Evolutionary conservation across 495 filamentous ascomycete genomes (phyloP).

Genomic region (Amniculicola lignicola): DNA sequence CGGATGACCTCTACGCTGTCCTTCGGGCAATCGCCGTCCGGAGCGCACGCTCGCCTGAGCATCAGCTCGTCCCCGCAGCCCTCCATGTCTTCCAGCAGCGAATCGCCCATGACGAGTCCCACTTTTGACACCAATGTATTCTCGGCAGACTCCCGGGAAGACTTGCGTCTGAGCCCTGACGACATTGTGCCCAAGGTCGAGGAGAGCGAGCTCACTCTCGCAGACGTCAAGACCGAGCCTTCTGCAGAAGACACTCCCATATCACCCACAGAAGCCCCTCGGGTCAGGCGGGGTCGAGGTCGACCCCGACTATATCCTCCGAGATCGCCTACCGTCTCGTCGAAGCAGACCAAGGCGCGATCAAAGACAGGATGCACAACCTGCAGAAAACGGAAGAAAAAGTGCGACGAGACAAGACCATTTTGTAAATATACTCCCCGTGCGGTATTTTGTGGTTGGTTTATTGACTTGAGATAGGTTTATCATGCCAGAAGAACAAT

Average conservation of each 20-base stretch:
- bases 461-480: constrained; percentile 49
- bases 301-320: constrained; percentile 82
- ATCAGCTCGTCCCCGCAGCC: constrained; percentile 39
- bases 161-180: constrained; percentile 26
- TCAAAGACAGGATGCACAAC: constrained; percentile 94
- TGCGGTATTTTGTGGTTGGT: constrained; percentile 10
- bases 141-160: constrained; percentile 4
- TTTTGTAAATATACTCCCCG: constrained; percentile 57
- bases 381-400: constrained; percentile 90
- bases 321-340: constrained; percentile 50
- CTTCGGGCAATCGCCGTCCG: constrained; percentile 28
- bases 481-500: constrained; percentile 92
- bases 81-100: constrained; percentile 38
- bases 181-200: constrained; percentile 41
- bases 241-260: constrained; percentile 24
- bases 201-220: constrained; percentile 37
- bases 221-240: constrained; percentile 29
- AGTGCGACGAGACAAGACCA: constrained; percentile 94
- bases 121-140: constrained; percentile 19
- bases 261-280: constrained; percentile 24
- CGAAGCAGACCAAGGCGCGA: constrained; percentile 77
- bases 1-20: constrained; percentile 29
- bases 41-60: constrained; percentile 31
- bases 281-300: constrained; percentile 61
- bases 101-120: constrained; percentile 38